A percentile compares a stretch with the other conserved stretches of the same genome.
Conservation (phyloP, 2,329 filamentous ascomycete species). For the Diplodia seriata region DNA sequence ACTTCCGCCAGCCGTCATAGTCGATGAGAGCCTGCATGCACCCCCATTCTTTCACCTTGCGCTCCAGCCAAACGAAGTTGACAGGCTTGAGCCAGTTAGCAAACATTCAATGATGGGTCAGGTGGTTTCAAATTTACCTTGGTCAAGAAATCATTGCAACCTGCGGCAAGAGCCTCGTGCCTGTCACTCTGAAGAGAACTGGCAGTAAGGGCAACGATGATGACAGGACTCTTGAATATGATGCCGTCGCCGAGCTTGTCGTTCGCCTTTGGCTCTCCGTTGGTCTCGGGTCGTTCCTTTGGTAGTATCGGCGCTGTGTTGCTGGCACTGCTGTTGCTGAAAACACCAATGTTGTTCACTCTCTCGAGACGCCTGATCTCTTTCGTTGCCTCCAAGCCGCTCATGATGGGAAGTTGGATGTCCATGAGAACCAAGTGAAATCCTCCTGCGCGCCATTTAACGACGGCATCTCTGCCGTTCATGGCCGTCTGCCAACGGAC, state of each 20-base stretch:
- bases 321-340: constrained; percentile 57
- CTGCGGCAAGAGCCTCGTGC: constrained; percentile 91
- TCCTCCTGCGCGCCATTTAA: constrained; percentile 89
- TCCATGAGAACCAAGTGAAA: constrained; percentile 99
- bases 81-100: constrained; percentile 71
- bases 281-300: constrained; percentile 32
- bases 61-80: constrained; percentile 95
- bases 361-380: constrained; percentile 91
- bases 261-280: constrained; percentile 50
- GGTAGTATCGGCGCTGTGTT: constrained; percentile 23
- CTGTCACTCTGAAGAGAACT: constrained; percentile 94
- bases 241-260: constrained; percentile 70
- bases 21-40: constrained; percentile 99
- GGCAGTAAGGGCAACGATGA: constrained; percentile 95
- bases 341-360: constrained; percentile 91
- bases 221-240: constrained; percentile 94
- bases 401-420: constrained; percentile 97
- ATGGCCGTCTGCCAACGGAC: constrained; percentile 97
- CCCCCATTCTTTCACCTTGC: constrained; percentile 99
- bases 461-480: constrained; percentile 91
- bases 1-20: constrained; percentile 96
- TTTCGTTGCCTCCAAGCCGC: constrained; percentile 89
- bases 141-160: constrained; percentile 97
- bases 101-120: background rate
- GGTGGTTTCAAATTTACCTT: constrained; percentile 67